These are phyloP conservation scores for Coniochaeta prunicola DNA, from an alignment of 2,329 filamentous ascomycete species.

Conservation along the genomic window DNA sequence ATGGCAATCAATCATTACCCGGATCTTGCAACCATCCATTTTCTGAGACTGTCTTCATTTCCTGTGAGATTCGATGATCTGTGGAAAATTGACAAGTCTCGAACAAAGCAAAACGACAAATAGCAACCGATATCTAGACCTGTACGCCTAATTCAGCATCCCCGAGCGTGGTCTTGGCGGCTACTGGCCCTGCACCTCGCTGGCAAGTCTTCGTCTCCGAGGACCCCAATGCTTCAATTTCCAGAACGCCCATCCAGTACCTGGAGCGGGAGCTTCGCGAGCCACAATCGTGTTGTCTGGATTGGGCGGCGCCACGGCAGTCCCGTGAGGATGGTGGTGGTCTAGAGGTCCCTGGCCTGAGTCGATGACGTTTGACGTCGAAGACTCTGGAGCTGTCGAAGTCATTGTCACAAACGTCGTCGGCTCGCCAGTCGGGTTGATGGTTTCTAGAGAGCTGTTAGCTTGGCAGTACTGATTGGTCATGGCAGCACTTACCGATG, in stretches of 20 bases:
- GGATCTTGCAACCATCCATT: neutral
- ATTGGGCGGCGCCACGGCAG: neutral
- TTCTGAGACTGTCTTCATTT: neutral
- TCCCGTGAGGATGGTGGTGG: constrained; percentile 8
- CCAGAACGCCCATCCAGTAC: neutral
- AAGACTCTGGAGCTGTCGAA: neutral
- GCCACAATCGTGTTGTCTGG: neutral
- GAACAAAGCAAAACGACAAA: neutral
- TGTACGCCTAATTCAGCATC: neutral
- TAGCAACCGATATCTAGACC: neutral
- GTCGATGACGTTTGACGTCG: constrained; percentile 9
- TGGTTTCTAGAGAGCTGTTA: neutral
- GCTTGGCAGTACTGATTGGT: neutral
- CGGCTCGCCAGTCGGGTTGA: neutral
- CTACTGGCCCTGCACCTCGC: neutral
- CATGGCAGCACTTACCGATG: neutral
- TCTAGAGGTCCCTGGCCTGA: constrained; percentile 9
- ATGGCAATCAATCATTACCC: neutral
- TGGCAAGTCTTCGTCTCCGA: neutral
- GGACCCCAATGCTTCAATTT: neutral
- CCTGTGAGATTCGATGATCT: neutral
- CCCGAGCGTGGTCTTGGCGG: neutral
- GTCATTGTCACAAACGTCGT: constrained; percentile 11
- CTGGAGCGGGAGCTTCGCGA: neutral
- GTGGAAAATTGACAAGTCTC: neutral